Evolutionary conservation across 164 flowering plant genomes (phyloP).

Genomic region (Vitis labrusca): DNA sequence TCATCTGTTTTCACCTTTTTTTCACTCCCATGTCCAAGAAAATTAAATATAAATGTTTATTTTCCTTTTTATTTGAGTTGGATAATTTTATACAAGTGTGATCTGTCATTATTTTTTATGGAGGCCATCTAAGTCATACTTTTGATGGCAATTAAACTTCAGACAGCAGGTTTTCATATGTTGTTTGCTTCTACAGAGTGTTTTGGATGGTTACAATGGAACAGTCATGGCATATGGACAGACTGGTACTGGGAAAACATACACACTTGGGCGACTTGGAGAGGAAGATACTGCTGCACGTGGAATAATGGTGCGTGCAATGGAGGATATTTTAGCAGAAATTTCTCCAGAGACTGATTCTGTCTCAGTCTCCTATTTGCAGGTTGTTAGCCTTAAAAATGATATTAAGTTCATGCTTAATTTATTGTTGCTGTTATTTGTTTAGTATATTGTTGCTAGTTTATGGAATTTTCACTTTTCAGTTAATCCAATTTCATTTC

Average conservation of each 20-base stretch:
- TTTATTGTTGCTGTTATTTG: not conserved
- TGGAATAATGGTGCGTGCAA: slow-evolving; percentile 95
- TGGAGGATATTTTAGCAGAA: slow-evolving; percentile 87
- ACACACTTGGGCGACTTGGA: slow-evolving; percentile 92
- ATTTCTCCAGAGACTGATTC: slow-evolving; percentile 77
- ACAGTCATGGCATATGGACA: slow-evolving; percentile 99
- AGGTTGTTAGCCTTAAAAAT: slow-evolving; percentile 48
- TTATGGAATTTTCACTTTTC: not conserved
- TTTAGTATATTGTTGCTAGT: not conserved
- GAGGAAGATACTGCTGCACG: slow-evolving; percentile 91
- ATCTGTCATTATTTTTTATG: not conserved
- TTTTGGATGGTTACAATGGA: slow-evolving; percentile 44
- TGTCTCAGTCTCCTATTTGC: slow-evolving; percentile 80
- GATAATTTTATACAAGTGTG: not conserved
- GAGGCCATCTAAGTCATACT: not conserved
- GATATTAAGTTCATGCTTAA: not conserved
- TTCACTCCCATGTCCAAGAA: too few species aligned
- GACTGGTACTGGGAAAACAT: slow-evolving; percentile 97
- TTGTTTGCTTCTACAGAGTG: too few species aligned
- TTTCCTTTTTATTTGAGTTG: too few species aligned
- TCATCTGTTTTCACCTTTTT: too few species aligned
- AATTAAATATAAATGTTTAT: too few species aligned
- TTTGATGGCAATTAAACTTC: not conserved
- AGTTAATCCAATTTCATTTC: not conserved
- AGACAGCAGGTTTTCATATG: not conserved